These are phyloP conservation scores for Phytophthora sojae DNA, from an alignment of 352 stramenopile species.

Conservation along the genomic window DNA sequence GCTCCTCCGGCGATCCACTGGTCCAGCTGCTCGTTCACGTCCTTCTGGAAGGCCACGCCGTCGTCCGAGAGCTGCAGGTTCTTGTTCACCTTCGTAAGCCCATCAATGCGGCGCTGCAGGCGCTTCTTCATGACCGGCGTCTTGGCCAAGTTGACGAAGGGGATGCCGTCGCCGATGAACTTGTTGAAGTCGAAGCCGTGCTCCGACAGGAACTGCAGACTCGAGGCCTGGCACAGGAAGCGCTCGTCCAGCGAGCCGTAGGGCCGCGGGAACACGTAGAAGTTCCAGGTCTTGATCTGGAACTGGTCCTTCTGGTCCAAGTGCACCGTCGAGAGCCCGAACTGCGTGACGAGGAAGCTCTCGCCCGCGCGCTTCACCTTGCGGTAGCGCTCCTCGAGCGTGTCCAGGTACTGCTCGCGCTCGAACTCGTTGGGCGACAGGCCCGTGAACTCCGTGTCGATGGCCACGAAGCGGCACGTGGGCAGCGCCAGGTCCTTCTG, in stretches of 20 bases:
- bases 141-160: conserved; percentile 71
- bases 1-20: conserved; percentile 58
- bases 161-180: conserved; percentile 85
- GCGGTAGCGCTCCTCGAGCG: conserved; percentile 76
- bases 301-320: conserved; percentile 63
- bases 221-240: conserved; percentile 83
- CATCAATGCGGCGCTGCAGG: conserved; percentile 66
- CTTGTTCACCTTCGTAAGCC: conserved; percentile 64
- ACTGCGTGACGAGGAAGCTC: conserved; percentile 87
- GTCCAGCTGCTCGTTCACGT: conserved; percentile 55
- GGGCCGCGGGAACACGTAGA: conserved; percentile 83
- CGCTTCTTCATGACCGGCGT: conserved; percentile 59
- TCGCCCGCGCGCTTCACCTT: conserved; percentile 80
- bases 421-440: conserved; percentile 72
- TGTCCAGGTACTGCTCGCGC: conserved; percentile 76
- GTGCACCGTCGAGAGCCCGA: conserved; percentile 81
- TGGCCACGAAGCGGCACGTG: conserved; percentile 78
- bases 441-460: conserved; percentile 88
- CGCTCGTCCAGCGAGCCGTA: conserved; percentile 73
- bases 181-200: conserved; percentile 91
- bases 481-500: conserved; percentile 64
- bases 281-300: conserved; percentile 87
- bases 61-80: conserved; percentile 61
- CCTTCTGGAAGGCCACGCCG: conserved; percentile 50
- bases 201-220: conserved; percentile 84